These are phyloP conservation scores for Chaetomiaceae sp. DNA, from an alignment of 2,329 filamentous ascomycete species.

Conservation along the genomic window DNA sequence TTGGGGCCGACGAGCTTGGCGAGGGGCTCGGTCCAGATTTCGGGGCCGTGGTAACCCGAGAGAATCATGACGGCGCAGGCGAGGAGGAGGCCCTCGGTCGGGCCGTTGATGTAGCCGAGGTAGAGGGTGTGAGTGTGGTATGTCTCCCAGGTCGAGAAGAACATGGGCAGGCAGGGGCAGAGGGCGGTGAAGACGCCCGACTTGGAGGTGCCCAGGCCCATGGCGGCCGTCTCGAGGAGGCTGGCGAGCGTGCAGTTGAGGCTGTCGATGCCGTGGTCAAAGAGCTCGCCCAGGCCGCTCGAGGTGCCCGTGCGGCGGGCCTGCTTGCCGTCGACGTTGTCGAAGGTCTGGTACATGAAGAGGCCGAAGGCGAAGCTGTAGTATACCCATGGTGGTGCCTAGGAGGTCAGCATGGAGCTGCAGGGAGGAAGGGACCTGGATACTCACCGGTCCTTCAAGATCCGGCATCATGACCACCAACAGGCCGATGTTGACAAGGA, in stretches of 20 bases:
- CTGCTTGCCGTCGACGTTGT: slow-evolving; percentile 98
- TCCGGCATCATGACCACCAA: slow-evolving; percentile 82
- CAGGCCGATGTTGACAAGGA: slow-evolving; percentile 73
- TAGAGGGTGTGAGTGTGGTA: slow-evolving; percentile 98
- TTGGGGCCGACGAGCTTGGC: slow-evolving; percentile 59
- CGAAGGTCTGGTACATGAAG: slow-evolving; percentile 99
- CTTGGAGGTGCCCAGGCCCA: slow-evolving; percentile 81
- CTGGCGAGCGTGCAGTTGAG: slow-evolving; percentile 94
- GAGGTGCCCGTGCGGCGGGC: slow-evolving; percentile 91
- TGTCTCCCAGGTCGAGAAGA: slow-evolving; percentile 99
- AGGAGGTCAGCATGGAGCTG: neutral
- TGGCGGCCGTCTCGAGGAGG: slow-evolving; percentile 84
- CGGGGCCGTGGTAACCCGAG: slow-evolving; percentile 82
- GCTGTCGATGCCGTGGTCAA: slow-evolving; percentile 98
- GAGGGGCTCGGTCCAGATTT: slow-evolving; percentile 77
- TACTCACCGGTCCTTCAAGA: slow-evolving; percentile 75
- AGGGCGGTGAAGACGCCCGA: slow-evolving; percentile 88
- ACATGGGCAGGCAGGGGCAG: slow-evolving; percentile 92
- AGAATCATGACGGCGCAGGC: slow-evolving; percentile 81
- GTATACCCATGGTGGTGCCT: slow-evolving; percentile 89
- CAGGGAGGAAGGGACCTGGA: neutral
- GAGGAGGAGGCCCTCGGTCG: slow-evolving; percentile 89
- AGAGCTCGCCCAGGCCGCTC: slow-evolving; percentile 89
- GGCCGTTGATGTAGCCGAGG: slow-evolving; percentile 93
- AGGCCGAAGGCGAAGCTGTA: slow-evolving; percentile 92